Evolutionary conservation across 2,329 filamentous ascomycete genomes (phyloP).

Genomic region (Calonectria montana): DNA sequence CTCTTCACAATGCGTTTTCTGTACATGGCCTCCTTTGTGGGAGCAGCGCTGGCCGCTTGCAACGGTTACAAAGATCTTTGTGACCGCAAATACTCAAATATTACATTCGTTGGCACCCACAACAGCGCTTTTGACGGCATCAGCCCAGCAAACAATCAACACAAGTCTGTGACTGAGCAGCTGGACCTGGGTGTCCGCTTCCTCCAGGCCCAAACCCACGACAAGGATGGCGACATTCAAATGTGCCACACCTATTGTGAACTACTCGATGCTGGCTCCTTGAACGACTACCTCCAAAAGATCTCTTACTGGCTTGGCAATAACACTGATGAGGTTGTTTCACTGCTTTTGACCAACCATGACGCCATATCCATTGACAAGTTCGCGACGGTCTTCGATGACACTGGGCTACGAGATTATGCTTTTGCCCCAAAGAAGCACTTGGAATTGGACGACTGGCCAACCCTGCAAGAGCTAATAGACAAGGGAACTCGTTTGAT

Average conservation of each 20-base stretch:
- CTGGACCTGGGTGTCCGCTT: constrained; percentile 72
- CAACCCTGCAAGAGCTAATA: constrained; percentile 76
- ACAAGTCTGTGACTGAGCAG: constrained; percentile 67
- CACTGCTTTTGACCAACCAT: constrained; percentile 71
- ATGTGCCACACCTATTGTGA: constrained; percentile 74
- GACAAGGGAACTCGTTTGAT: constrained; percentile 71
- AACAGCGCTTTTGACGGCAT: constrained; percentile 73
- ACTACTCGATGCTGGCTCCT: constrained; percentile 67
- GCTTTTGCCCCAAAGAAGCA: constrained; percentile 63
- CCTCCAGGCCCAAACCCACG: constrained; percentile 73
- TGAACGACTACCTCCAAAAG: constrained; percentile 65
- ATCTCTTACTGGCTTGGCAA: constrained; percentile 70
- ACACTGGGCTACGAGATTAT: constrained; percentile 66
- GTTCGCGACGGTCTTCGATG: constrained; percentile 65
- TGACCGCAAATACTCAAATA: constrained; percentile 66
- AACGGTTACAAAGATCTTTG: constrained; percentile 70
- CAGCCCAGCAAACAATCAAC: constrained; percentile 68
- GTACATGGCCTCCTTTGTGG: constrained; percentile 29
- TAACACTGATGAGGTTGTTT: constrained; percentile 71
- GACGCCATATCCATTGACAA: constrained; percentile 67
- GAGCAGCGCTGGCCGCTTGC: constrained; percentile 52
- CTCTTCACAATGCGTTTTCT: constrained; percentile 29
- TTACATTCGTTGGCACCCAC: constrained; percentile 73
- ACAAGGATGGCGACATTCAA: constrained; percentile 61
- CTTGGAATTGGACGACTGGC: constrained; percentile 67